phyloP scores from a whole-genome alignment of 345 rosid genomes.

The Populus davidiana region DNA sequence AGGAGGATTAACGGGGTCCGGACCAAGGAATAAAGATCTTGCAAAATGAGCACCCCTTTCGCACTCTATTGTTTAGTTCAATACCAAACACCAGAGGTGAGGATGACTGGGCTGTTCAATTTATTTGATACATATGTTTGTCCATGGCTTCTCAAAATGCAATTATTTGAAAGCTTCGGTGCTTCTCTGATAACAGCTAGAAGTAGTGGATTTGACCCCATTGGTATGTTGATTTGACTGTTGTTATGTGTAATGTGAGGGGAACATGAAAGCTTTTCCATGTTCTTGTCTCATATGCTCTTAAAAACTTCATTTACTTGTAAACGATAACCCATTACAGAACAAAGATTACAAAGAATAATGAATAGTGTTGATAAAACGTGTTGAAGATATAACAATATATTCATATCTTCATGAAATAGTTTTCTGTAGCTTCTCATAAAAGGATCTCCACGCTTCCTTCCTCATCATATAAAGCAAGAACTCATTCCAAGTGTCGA shows the following conservation, averaged over 20 bases:
- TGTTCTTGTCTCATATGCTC: background rate
- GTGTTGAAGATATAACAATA: background rate
- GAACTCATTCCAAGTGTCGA: constrained; percentile 71
- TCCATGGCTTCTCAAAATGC: background rate
- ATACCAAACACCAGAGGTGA: background rate
- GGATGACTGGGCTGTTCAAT: background rate
- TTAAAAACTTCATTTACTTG: background rate
- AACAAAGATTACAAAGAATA: background rate
- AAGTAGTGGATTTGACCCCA: no score
- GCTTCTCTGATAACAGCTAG: background rate
- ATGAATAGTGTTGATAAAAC: background rate
- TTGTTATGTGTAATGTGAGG: background rate
- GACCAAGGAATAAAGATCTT: no score
- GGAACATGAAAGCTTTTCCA: background rate
- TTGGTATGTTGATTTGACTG: background rate
- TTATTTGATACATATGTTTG: background rate
- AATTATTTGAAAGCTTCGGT: background rate
- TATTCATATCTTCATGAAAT: background rate
- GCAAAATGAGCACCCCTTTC: background rate
- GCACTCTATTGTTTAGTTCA: background rate
- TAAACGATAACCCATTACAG: background rate
- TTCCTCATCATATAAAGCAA: constrained; percentile 51
- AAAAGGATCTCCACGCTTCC: constrained; percentile 12
- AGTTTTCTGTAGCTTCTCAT: constrained; percentile 8
- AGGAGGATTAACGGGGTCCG: background rate